Evolutionary conservation across 2,329 filamentous ascomycete species (phyloP), one percentile per base, ranked within the genome.

Genomic region (Colletotrichum sp.): DNA sequence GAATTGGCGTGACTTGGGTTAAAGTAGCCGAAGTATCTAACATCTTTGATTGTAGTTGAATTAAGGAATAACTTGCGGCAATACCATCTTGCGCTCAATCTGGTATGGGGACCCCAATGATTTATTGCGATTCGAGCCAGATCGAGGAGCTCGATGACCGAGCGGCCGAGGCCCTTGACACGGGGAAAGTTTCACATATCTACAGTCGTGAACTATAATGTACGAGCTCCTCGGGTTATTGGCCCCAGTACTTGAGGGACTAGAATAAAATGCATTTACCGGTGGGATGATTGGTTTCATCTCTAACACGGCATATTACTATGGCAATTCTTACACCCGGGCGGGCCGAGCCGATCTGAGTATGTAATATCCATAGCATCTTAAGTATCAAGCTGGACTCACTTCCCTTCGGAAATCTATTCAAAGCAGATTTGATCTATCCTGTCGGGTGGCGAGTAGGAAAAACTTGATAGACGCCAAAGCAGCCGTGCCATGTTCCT

Each of bases 1-100:
- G 64, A 22, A 66, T 55, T 27, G 64, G 64, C 25, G 64, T 66
- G 64, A 55, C 43, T 52, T 66, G 39, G 16, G 39, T 66, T 4
- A 66, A 22, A 8, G 43, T 52, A 15, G 27, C 16, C 39, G 64
- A 55, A 22, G 64, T 52, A 25, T 34, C 39, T 10, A 66, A 66
- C 64, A 66, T 66, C 8, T 39, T 65, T 22, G 28, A n/a, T 60
- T 60, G 56, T 28, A 30, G 28, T 60, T 60, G 27, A 28, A n/a
- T 30, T 52, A 52, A 52, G 43, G 22, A 22, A 60, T 8, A 13
- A 4, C 0, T n/a, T 4, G 56, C 56, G 13, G 16, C 25, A 8
- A 30, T 8, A 3, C 28, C 10, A 4, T n/a, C 8, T 7, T 8
- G 0, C 2, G 6, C 2, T 8, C 13, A n/a, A 16, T 8, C 8